Percentiles rank a stretch among this genome's conserved stretches.
These are phyloP conservation scores for Cucurbita moschata DNA, from an alignment of 306 rosid species.

Conservation along the genomic window DNA sequence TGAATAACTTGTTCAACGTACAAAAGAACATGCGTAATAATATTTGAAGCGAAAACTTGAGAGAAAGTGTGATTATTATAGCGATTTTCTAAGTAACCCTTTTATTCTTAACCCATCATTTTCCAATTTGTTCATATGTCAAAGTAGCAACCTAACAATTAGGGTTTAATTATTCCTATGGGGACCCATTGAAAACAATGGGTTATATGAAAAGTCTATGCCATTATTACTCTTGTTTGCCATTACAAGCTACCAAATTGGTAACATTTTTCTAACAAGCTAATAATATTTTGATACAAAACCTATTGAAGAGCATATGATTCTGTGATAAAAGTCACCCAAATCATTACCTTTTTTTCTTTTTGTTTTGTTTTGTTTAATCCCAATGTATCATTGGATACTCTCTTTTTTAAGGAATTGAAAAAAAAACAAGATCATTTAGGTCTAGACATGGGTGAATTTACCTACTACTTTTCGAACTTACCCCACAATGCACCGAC, in stretches of 20 bases:
- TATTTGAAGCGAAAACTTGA: too few species aligned
- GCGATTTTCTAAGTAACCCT: constrained; percentile 13
- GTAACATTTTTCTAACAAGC: neutral
- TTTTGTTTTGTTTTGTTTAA: too few species aligned
- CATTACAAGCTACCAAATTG: constrained; percentile 3
- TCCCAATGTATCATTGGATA: constrained; percentile 2
- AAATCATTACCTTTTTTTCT: neutral
- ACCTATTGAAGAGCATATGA: neutral
- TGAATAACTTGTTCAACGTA: too few species aligned
- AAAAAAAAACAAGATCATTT: neutral
- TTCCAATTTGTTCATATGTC: constrained; percentile 10
- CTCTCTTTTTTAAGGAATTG: constrained; percentile 2
- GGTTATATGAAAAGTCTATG: neutral
- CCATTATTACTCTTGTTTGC: constrained; percentile 6
- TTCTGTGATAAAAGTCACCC: neutral
- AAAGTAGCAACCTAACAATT: constrained; percentile 13
- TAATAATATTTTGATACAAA: neutral
- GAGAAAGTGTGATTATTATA: neutral
- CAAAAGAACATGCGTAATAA: too few species aligned
- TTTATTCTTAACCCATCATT: constrained; percentile 10
- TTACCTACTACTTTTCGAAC: neutral
- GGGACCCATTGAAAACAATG: neutral
- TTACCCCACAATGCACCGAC: neutral
- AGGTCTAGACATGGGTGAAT: neutral
- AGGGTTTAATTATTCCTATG: neutral